These are phyloP conservation scores for Yarrowia sp. DNA, from an alignment of 805 yeast genomes.

Conservation along the genomic window DNA sequence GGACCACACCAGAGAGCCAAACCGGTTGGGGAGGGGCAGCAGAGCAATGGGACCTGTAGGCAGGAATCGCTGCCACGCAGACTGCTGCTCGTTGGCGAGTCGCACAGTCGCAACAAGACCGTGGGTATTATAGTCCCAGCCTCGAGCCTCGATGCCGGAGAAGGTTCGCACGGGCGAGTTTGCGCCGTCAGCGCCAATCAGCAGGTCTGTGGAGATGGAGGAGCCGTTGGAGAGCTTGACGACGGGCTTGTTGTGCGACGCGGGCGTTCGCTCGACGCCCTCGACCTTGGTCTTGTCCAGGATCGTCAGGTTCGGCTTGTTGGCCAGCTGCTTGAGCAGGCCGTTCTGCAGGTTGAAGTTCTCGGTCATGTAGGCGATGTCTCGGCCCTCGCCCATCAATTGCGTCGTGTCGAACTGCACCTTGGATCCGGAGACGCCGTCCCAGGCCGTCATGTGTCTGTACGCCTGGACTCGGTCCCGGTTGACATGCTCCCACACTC, in stretches of 20 bases:
- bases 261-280: conserved; percentile 37
- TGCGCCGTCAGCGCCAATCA: conserved; percentile 94
- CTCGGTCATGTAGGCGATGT: conserved; percentile 83
- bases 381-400: conserved; percentile 35
- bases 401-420: conserved; percentile 59
- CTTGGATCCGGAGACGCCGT: conserved; percentile 69
- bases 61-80: conserved; percentile 93
- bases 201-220: conserved; percentile 60
- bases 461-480: conserved; percentile 74
- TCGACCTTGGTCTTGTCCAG: conserved; percentile 51
- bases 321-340: conserved; percentile 50
- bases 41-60: conserved; percentile 92
- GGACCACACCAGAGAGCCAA: conserved; percentile 94
- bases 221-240: conserved; percentile 68
- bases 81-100: conserved; percentile 65
- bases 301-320: conserved; percentile 42
- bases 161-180: conserved; percentile 87
- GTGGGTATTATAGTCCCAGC: conserved; percentile 85
- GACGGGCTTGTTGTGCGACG: conserved; percentile 61
- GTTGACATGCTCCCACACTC: conserved; percentile 70
- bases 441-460: conserved; percentile 81
- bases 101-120: conserved; percentile 92
- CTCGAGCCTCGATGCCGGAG: conserved; percentile 79
- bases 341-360: conserved; percentile 79
- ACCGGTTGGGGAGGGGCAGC: conserved; percentile 79